phyloP scores from a whole-genome alignment of 306 rosid genomes.

The Pterocarpus macrocarpus region DNA sequence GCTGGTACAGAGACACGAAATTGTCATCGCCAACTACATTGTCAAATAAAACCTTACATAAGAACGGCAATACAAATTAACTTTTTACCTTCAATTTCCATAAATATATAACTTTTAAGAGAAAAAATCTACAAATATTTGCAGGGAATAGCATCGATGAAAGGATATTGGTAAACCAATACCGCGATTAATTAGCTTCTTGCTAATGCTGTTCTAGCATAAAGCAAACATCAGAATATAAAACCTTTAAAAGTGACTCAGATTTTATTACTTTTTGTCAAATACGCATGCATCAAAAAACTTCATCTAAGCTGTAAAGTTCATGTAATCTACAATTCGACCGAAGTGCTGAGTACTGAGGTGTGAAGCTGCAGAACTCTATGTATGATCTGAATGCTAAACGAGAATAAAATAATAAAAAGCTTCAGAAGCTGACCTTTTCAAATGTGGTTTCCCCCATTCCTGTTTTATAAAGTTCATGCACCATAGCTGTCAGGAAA shows the following conservation, averaged over 20 bases:
- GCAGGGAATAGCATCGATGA: background rate
- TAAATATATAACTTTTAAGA: background rate
- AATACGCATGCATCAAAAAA: conserved; percentile 15
- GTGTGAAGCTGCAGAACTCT: conserved; percentile 36
- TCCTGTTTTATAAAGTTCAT: conserved; percentile 90
- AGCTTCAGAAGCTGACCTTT: conserved; percentile 70
- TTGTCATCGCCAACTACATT: conserved; percentile 79
- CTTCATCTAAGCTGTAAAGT: background rate
- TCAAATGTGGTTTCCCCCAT: conserved; percentile 96
- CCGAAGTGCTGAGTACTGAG: background rate
- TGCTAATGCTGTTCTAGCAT: background rate
- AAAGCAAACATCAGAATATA: conserved; percentile 19
- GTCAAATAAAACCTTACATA: conserved; percentile 44
- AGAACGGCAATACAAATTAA: conserved; percentile 38
- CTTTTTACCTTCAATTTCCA: conserved; percentile 1
- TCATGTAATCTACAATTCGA: background rate
- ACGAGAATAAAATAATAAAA: conserved; percentile 17
- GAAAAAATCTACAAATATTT: background rate
- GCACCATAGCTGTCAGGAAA: conserved; percentile 90
- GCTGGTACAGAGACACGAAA: conserved; percentile 75
- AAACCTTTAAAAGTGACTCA: conserved; percentile 14
- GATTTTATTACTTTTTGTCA: conserved; percentile 4
- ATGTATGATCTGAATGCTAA: background rate
- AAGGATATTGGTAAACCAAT: background rate
- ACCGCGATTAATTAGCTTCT: background rate